These are phyloP conservation scores for Xylaria digitata DNA, from an alignment of 2,329 filamentous ascomycete genomes.

Conservation along the genomic window DNA sequence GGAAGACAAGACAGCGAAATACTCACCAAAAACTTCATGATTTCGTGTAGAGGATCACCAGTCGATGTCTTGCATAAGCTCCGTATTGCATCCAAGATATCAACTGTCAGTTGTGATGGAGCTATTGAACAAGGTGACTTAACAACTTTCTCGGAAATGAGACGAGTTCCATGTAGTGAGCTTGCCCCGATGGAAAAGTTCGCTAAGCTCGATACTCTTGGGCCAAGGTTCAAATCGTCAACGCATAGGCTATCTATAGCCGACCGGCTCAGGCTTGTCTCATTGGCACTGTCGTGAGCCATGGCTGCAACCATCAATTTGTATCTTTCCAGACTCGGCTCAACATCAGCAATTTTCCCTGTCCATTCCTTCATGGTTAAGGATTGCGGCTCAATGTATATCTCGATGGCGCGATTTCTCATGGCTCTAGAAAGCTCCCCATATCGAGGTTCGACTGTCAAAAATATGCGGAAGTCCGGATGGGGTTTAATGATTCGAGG, in stretches of 20 bases:
- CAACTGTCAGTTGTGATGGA: slow-evolving; percentile 48
- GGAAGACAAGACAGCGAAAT: slow-evolving; percentile 33
- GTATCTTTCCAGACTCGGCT: slow-evolving; percentile 63
- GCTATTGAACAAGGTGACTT: slow-evolving; percentile 43
- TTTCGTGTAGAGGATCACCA: slow-evolving; percentile 42
- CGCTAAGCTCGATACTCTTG: slow-evolving; percentile 43
- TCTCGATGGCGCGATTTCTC: slow-evolving; percentile 93
- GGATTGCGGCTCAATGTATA: slow-evolving; percentile 72
- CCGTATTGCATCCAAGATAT: slow-evolving; percentile 52
- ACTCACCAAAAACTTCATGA: slow-evolving; percentile 60
- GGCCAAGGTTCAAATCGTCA: slow-evolving; percentile 57
- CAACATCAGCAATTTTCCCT: slow-evolving; percentile 59
- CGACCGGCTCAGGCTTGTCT: slow-evolving; percentile 49
- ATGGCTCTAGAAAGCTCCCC: slow-evolving; percentile 96
- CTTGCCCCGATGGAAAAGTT: slow-evolving; percentile 17
- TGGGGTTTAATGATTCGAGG: slow-evolving; percentile 85
- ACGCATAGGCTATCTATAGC: slow-evolving; percentile 62
- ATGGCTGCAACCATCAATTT: slow-evolving; percentile 52
- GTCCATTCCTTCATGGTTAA: slow-evolving; percentile 50
- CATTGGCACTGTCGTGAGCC: slow-evolving; percentile 45
- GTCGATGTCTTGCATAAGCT: slow-evolving; percentile 53
- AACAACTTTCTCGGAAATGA: slow-evolving; percentile 30
- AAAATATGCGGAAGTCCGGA: slow-evolving; percentile 87
- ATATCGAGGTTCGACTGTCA: slow-evolving; percentile 91
- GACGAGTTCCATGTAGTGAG: slow-evolving; percentile 12